Evolutionary conservation across 2,329 filamentous ascomycete genomes (phyloP), one percentile per base, ranked within the genome.

Genomic region (Calonectria hongkongensis): DNA sequence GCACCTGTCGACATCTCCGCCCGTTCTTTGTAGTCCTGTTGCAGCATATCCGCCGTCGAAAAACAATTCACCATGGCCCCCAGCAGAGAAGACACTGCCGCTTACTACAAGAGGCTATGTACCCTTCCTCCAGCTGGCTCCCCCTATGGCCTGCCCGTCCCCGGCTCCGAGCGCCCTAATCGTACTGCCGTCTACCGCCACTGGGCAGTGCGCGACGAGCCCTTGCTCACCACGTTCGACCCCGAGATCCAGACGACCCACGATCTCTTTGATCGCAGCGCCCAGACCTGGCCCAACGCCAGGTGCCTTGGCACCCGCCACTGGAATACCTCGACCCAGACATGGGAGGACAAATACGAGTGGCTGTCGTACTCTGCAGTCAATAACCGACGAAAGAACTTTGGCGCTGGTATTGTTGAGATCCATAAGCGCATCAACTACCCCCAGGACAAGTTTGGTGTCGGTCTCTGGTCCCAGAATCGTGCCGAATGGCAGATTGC

Each of bases 391-490:
- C 92, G 94, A 81, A 94, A 93, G 82, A 94, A 97, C 83, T 90
- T 98, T 78, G 97, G 97, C 75, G 94, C 93, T 47, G 97, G 96
- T 71, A 85, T 98, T 60, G 92, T 96, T 47, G 93, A 97, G 84
- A 86, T 98, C 77, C 94, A 98, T 84, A 90, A 93, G 82, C 89
- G 91, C 79, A 87, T 91, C 74, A 94, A 94, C 66, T 88, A 96
- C 74, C 74, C 81, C n/a, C 74, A 77, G 36, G 85, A 89, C 41
- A 92, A 93, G 81, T 94, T 93, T 81, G 94, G 94, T 66, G 88
- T 97, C 75, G 95, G 94, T n/a, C 83, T 97, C 63, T 97, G 94
- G 94, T 95, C 94, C 79, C 93, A 94, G 83, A 97, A 97, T 84
- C 89, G 94, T 75, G 92, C 94, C 2, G 94, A 97, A 85, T 97